Evolutionary conservation across 495 filamentous ascomycete genomes (phyloP).

Genomic region (Aspergillus asperescens): DNA sequence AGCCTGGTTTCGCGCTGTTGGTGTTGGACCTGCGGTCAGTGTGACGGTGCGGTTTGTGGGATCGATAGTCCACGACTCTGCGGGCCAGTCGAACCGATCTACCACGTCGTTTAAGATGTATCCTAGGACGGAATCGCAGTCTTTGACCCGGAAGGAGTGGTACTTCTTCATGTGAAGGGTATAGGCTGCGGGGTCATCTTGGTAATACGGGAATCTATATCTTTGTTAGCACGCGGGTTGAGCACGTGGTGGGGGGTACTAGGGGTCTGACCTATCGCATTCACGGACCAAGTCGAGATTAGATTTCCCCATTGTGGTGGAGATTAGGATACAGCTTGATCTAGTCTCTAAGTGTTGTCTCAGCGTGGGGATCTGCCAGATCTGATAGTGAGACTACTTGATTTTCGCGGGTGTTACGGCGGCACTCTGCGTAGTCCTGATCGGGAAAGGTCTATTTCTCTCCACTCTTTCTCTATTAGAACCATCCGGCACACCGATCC

Average conservation of each 20-base stretch:
- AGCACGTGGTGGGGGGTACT: neutral
- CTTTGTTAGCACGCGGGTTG: slow-evolving; percentile 9
- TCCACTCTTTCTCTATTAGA: slow-evolving; percentile 52
- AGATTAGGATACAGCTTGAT: neutral
- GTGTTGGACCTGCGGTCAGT: slow-evolving; percentile 38
- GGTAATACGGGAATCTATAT: slow-evolving; percentile 62
- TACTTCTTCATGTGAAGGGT: slow-evolving; percentile 43
- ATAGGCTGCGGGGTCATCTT: slow-evolving; percentile 49
- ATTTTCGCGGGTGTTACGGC: neutral
- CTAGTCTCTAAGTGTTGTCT: neutral
- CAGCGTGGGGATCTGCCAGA: neutral
- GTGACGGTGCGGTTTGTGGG: slow-evolving; percentile 42
- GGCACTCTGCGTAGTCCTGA: neutral
- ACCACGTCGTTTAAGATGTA: slow-evolving; percentile 57
- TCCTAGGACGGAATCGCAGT: slow-evolving; percentile 51
- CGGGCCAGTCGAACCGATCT: slow-evolving; percentile 50
- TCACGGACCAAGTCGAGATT: slow-evolving; percentile 52
- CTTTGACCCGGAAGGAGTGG: slow-evolving; percentile 51
- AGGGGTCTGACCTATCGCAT: slow-evolving; percentile 47
- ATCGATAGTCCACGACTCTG: slow-evolving; percentile 49
- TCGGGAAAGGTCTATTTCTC: neutral
- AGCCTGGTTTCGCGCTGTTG: slow-evolving; percentile 53
- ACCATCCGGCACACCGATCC: slow-evolving; percentile 56
- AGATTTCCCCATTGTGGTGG: slow-evolving; percentile 40
- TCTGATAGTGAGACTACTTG: neutral